Base-by-base conservation (phyloP, 345 rosid genomes). In the Psidium guajava region DNA sequence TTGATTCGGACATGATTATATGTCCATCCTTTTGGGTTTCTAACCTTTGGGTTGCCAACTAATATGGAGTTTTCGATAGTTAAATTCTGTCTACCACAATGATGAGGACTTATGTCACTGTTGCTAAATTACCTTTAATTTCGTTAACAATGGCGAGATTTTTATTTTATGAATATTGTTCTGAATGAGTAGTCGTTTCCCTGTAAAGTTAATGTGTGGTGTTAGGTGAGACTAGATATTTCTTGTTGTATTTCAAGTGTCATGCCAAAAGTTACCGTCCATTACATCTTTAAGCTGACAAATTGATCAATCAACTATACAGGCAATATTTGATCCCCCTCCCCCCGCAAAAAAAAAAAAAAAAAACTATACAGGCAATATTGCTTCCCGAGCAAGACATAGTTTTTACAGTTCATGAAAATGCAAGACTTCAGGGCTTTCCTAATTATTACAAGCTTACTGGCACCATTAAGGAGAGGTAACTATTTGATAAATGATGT, bases 341-440 rank as follows among this genome's bases (percentile, higher is more conserved):
- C n/a, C n/a, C n/a, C n/a, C n/a, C n/a, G n/a, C n/a, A n/a, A n/a
- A n/a, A n/a, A n/a, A n/a, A n/a, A n/a, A n/a, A n/a, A n/a, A n/a
- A n/a, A n/a, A n/a, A n/a, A n/a, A n/a, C n/a, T n/a, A n/a, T n/a
- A n/a, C n/a, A n/a, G n/a, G n/a, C n/a, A n/a, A n/a, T n/a, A n/a
- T n/a, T n/a, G 51, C 97, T 93, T 56, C 99, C 98, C 0, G 84
- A 52, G 9, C 95, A 96, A 90, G 93, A 95, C 5, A 90, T 97
- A 5, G 97, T 95, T 6, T 85, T 96, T 5, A 44, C 96, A 1
- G 44, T 96, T 44, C 92, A 96, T 1, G 98, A 95, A 80, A 96
- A 95, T n/a, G 95, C 98, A 0, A 88, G 98, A 44, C 88, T 95
- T 0, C 97, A 95, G 84, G 98, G 97, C 11, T 96, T 95, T 47